Percentiles rank a stretch among this genome's conserved stretches.
These are phyloP conservation scores for Drechslera avenae DNA, from an alignment of 2,329 filamentous ascomycete genomes.

Conservation along the genomic window DNA sequence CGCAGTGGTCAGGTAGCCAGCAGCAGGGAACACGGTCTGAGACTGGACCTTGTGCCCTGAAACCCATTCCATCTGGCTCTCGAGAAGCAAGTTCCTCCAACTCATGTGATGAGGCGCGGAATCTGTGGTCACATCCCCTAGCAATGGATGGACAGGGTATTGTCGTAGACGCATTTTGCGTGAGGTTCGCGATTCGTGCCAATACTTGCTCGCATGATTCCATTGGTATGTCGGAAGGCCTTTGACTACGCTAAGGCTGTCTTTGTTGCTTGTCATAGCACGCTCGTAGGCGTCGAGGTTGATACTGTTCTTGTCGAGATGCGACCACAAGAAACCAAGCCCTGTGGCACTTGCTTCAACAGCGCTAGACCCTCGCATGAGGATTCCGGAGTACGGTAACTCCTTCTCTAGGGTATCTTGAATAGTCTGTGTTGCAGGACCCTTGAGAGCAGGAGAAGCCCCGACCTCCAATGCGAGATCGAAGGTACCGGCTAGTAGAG, in stretches of 20 bases:
- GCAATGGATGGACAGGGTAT: constrained; percentile 7
- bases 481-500: no score
- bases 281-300: background rate
- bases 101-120: background rate
- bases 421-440: background rate
- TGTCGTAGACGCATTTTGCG: background rate
- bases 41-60: constrained; percentile 24
- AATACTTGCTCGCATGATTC: background rate
- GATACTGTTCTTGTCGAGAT: background rate
- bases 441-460: background rate
- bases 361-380: background rate
- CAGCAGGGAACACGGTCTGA: constrained; percentile 52
- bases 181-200: background rate
- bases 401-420: background rate
- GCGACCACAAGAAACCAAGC: background rate
- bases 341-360: background rate
- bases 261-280: no score
- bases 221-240: background rate
- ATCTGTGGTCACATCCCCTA: background rate
- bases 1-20: constrained; percentile 52
- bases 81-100: constrained; percentile 23
- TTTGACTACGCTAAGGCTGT: no score
- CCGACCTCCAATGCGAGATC: background rate
- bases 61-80: constrained; percentile 23
- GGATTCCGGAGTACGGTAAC: background rate